phyloP scores from a whole-genome alignment of 202 grass and related monocot genomes.

The Saccharum hybrid region DNA sequence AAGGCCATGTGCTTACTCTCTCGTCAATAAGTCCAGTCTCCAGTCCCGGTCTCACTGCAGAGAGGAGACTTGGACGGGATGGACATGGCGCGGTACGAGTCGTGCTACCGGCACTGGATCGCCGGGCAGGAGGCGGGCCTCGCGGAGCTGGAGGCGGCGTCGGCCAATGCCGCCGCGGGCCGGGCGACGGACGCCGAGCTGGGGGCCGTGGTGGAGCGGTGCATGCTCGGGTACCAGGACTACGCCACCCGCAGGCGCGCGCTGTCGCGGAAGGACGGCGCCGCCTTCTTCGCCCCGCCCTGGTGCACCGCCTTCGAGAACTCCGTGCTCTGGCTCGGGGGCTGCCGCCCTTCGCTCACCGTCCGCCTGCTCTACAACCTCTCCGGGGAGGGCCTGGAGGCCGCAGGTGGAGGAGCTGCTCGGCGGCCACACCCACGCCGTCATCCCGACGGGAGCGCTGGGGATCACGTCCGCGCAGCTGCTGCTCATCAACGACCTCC shows the following conservation, averaged over 20 bases:
- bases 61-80: background rate
- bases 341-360: slow-evolving; percentile 69
- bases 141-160: slow-evolving; percentile 45
- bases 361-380: slow-evolving; percentile 75
- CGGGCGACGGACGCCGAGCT: slow-evolving; percentile 53
- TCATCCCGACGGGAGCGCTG: background rate
- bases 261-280: slow-evolving; percentile 49
- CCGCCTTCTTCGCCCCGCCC: slow-evolving; percentile 60
- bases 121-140: slow-evolving; percentile 55
- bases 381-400: slow-evolving; percentile 61
- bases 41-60: background rate
- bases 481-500: slow-evolving; percentile 57
- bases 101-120: slow-evolving; percentile 64
- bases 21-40: background rate
- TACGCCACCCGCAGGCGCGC: slow-evolving; percentile 46
- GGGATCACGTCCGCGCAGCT: slow-evolving; percentile 59
- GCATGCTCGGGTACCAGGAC: slow-evolving; percentile 64
- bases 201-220: slow-evolving; percentile 45
- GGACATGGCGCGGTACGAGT: slow-evolving; percentile 34
- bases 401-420: slow-evolving; percentile 54
- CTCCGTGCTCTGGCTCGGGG: slow-evolving; percentile 68
- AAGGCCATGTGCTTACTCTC: background rate
- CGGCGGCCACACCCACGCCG: background rate
- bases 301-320: slow-evolving; percentile 87
- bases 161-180: slow-evolving; percentile 21